Evolutionary conservation across 768 basidiomycete genomes (phyloP).

Genomic region (Mycena filopes): DNA sequence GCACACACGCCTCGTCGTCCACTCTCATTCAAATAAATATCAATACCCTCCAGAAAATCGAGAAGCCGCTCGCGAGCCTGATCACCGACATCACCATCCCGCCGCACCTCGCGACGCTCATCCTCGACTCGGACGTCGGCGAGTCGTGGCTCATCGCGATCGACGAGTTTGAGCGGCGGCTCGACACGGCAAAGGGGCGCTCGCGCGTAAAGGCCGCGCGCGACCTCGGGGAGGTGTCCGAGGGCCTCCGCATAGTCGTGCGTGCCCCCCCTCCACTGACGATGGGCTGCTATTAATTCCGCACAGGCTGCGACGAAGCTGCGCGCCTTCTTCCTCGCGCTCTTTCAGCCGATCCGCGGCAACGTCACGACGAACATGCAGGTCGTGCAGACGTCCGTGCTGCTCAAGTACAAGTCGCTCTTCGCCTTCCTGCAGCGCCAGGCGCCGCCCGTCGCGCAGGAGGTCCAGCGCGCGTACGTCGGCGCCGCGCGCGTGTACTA

Average conservation of each 20-base stretch:
- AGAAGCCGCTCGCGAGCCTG: constrained; percentile 85
- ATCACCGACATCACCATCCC: constrained; percentile 85
- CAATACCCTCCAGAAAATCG: constrained; percentile 86
- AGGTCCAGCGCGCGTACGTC: constrained; percentile 89
- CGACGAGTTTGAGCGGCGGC: constrained; percentile 79
- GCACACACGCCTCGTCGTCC: too few species aligned
- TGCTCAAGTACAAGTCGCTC: constrained; percentile 84
- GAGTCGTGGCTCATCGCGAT: constrained; percentile 91
- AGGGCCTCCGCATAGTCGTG: constrained; percentile 91
- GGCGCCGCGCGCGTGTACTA: constrained; percentile 89
- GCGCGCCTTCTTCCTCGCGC: constrained; percentile 83
- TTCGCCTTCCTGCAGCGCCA: constrained; percentile 89
- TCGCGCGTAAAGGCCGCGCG: constrained; percentile 88
- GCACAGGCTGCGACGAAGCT: constrained; percentile 90
- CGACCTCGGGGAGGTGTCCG: constrained; percentile 84
- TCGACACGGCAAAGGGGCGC: constrained; percentile 75
- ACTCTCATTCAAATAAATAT: background rate
- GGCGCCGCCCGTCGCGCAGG: constrained; percentile 81
- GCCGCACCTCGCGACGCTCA: constrained; percentile 76
- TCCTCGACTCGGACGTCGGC: constrained; percentile 86
- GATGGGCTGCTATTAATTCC: background rate
- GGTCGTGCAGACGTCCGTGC: constrained; percentile 87
- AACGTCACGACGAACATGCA: constrained; percentile 94
- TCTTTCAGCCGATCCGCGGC: constrained; percentile 83
- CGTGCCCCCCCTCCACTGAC: constrained; percentile 38